Evolutionary conservation across 2,329 filamentous ascomycete genomes (phyloP).

Genomic region (Nemania abortiva): DNA sequence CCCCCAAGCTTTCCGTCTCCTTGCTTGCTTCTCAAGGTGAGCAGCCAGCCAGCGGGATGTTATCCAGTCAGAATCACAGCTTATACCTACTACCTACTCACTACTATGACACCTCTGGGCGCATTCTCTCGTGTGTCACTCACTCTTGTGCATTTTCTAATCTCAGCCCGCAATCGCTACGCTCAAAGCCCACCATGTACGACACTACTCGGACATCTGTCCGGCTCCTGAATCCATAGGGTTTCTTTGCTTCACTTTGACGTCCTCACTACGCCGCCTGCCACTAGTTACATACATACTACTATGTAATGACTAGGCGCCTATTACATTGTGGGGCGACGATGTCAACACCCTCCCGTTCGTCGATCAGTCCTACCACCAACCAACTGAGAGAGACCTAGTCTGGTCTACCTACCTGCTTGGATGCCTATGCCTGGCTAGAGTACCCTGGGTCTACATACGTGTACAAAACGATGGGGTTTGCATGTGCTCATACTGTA

Average conservation of each 20-base stretch:
- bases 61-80: background rate
- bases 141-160: background rate
- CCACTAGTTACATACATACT: slow-evolving; percentile 7
- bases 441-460: slow-evolving; percentile 27
- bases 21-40: background rate
- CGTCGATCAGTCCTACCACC: slow-evolving; percentile 31
- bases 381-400: background rate
- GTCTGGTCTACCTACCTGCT: background rate
- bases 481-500: slow-evolving; percentile 33
- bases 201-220: background rate
- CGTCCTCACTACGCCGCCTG: slow-evolving; percentile 16
- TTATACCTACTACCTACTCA: background rate
- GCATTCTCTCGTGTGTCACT: background rate
- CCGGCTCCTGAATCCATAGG: background rate
- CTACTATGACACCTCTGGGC: background rate
- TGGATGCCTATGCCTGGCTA: background rate
- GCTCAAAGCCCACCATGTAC: background rate
- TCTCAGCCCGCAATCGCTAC: background rate
- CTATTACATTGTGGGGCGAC: slow-evolving; percentile 21
- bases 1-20: background rate
- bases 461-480: slow-evolving; percentile 29
- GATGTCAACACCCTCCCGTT: slow-evolving; percentile 31
- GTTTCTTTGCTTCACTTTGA: slow-evolving; percentile 14
- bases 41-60: background rate
- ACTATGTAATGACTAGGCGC: slow-evolving; percentile 23